Evolutionary conservation across 2,329 filamentous ascomycete species (phyloP), one percentile per base, ranked within the genome.

Genomic region (Penicillium frequentans): DNA sequence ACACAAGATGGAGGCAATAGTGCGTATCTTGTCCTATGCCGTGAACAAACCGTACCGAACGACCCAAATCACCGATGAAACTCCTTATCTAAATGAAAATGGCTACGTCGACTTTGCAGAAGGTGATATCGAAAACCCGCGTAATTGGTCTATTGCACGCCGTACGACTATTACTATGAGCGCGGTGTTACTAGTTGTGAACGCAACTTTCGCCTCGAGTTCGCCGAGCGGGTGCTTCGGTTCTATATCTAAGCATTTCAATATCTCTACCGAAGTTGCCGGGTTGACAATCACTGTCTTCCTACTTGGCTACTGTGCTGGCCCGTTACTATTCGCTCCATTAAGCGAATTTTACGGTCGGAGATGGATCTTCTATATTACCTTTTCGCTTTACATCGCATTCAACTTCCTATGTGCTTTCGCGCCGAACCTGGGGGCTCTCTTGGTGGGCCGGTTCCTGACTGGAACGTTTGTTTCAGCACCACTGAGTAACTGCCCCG

Each of bases 271-370:
- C 6, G 78, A 80, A 57, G 80, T 74, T 2, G 79, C 80, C 0
- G 77, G 76, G 2, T 72, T 89, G 1, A 86, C 85, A 8, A 85
- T 88, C 33, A 87, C 86, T 0, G 78, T 86, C 19, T 89, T 85
- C 61, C 76, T 89, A 8, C 76, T 88, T 44, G 86, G 86, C 7
- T 90, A 88, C 66, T 82, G 87, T 21, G 78, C 81, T 2, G 85
- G 85, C 0, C 84, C 84, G 0, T 71, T 88, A 9, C 70, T 88
- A 13, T 88, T 86, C 78, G 87, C 85, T 0, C 88, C 87, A 0
- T 68, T 89, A 3, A 87, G 83, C 44, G 87, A 90, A 68, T 85
- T 88, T 57, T 83, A 82, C 56, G 86, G 87, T 46, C 52, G 62
- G 26, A 54, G 81, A 57, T 75, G 73, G 61, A 77, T 85, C 47